Percentiles rank a stretch among this genome's conserved stretches.
Evolutionary conservation across 2,329 filamentous ascomycete genomes (phyloP).

Genomic region (Sordariomycetes sp.): DNA sequence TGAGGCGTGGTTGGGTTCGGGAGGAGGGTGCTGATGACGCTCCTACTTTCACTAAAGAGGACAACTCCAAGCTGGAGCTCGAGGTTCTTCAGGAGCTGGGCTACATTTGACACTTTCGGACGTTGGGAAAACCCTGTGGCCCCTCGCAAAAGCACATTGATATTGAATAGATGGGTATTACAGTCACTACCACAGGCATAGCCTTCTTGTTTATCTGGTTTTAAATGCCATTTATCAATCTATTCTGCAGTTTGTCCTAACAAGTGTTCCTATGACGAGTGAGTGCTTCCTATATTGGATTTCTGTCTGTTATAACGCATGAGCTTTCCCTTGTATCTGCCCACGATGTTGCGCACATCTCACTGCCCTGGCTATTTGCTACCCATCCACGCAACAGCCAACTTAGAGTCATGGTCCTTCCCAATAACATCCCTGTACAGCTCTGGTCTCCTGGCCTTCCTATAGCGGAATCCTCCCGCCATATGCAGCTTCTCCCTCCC

Average conservation of each 20-base stretch:
- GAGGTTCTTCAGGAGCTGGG: not conserved
- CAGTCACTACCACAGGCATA: too few relatives aligned
- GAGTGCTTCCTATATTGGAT: too few relatives aligned
- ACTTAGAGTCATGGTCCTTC: slow-evolving; percentile 5
- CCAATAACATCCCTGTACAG: slow-evolving; percentile 8
- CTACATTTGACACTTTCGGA: too few relatives aligned
- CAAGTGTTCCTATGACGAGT: too few relatives aligned
- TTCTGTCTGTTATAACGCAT: too few relatives aligned
- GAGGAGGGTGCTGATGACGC: not conserved
- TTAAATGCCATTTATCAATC: too few relatives aligned
- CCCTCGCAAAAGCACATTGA: too few relatives aligned
- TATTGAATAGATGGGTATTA: too few relatives aligned
- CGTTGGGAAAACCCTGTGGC: too few relatives aligned
- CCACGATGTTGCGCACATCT: not conserved
- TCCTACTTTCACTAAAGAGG: not conserved
- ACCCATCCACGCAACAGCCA: slow-evolving; percentile 9
- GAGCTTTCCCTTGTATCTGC: too few relatives aligned
- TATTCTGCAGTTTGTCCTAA: too few relatives aligned
- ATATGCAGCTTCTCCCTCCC: slow-evolving; percentile 9
- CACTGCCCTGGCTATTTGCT: not conserved
- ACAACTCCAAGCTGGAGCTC: not conserved
- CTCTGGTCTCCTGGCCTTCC: slow-evolving; percentile 7
- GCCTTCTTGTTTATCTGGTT: too few relatives aligned
- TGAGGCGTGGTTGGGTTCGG: not conserved
- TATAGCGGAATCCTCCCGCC: slow-evolving; percentile 9